Base-by-base conservation (phyloP, 805 yeast species). In the Yamadazyma endophytica region DNA sequence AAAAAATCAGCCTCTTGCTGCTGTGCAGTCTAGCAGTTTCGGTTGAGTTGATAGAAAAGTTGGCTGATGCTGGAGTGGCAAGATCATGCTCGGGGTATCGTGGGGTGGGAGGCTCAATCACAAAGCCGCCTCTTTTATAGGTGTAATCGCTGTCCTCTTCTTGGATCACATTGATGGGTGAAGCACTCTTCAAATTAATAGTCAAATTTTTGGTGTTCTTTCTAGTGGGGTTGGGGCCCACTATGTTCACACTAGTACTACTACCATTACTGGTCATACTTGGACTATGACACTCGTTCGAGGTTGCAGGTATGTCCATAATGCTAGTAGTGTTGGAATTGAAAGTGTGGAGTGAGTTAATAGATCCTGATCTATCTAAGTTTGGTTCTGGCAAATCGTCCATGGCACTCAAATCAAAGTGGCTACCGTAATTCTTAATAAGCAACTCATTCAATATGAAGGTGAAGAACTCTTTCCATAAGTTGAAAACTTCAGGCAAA, bases 141-240 rank as follows among this genome's bases (percentile, higher is more conserved):
- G 14, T 32, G 16, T 24, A 17, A 17, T 25, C 33, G 9, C 28
- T 35, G 16, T 29, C 30, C 17, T 40, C 39, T 35, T 40, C 44
- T 13, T 33, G 28, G 21, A 37, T 33, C 3, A 27, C 11, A 19
- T 19, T n/a, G n/a, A n/a, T n/a, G n/a, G n/a, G n/a, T n/a, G n/a
- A n/a, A n/a, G n/a, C n/a, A n/a, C n/a, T n/a, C n/a, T n/a, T n/a
- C n/a, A 30, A 15, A 17, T 42, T 42, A 28, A 50, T 45, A 20
- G 44, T 49, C 30, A 47, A 45, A 32, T 52, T 45, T 36, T 47
- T 49, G 15, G 67, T 45, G 26, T 54, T 60, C 44, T 61, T 62
- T n/a, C n/a, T n/a, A n/a, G n/a, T 17, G 67, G 60, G n/a, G n/a
- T n/a, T n/a, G n/a, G n/a, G n/a, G n/a, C n/a, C n/a, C n/a, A n/a